Evolutionary conservation across 176 grass and related monocot genomes (phyloP).

Genomic region (Chloris gayana): DNA sequence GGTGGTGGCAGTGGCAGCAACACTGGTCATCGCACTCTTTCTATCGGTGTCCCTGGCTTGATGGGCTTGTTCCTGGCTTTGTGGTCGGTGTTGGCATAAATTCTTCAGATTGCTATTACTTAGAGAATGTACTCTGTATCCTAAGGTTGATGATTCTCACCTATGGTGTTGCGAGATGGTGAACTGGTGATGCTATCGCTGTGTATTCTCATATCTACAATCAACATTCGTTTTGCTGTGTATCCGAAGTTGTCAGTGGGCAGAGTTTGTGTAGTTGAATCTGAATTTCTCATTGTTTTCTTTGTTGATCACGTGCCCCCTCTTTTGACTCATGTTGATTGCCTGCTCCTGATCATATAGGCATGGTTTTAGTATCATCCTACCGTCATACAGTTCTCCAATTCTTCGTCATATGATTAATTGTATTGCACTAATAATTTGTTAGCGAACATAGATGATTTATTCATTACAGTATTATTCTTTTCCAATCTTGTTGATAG

Average conservation of each 20-base stretch:
- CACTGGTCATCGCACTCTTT: constrained; percentile 10
- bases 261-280: background rate
- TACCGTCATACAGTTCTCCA: too few species aligned
- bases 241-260: background rate
- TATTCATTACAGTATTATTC: too few species aligned
- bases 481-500: too few species aligned
- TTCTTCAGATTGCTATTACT: background rate
- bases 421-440: too few species aligned
- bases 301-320: too few species aligned
- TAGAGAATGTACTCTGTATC: constrained; percentile 7
- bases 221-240: constrained; percentile 48
- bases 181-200: background rate
- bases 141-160: constrained; percentile 19
- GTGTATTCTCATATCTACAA: background rate
- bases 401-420: too few species aligned
- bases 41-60: constrained; percentile 21
- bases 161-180: constrained; percentile 1
- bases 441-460: too few species aligned
- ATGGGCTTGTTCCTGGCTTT: constrained; percentile 39
- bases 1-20: constrained; percentile 27
- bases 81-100: constrained; percentile 47
- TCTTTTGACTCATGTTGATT: too few species aligned
- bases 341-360: too few species aligned
- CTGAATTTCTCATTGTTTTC: background rate
- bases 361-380: too few species aligned